phyloP scores from a whole-genome alignment of 2,329 filamentous ascomycete species.

The Arthrobotrys sinensis region DNA sequence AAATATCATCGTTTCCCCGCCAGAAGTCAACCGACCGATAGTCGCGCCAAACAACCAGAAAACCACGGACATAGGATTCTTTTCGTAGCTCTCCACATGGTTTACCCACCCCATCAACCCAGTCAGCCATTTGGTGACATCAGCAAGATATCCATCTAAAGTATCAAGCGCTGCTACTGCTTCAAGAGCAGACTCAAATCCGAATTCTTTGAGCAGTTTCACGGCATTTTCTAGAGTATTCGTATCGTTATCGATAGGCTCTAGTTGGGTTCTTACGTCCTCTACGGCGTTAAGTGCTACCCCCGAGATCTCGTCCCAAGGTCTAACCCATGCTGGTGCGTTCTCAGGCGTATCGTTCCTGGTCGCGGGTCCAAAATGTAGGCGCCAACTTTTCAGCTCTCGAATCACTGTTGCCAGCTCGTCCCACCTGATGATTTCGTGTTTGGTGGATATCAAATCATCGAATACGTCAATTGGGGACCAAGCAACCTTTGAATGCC shows the following conservation, averaged over 20 bases:
- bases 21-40: not conserved
- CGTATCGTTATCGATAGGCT: slow-evolving; percentile 23
- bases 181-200: not conserved
- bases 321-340: not conserved
- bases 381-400: slow-evolving; percentile 12
- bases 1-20: not conserved
- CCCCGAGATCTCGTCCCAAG: slow-evolving; percentile 17
- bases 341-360: not conserved
- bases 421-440: slow-evolving; percentile 15
- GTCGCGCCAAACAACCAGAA: slow-evolving; percentile 36
- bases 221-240: not conserved
- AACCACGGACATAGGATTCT: slow-evolving; percentile 3
- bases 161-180: slow-evolving; percentile 10
- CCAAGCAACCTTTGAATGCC: slow-evolving; percentile 15
- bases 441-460: not conserved
- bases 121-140: slow-evolving; percentile 26
- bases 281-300: slow-evolving; percentile 20
- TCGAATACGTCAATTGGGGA: slow-evolving; percentile 28
- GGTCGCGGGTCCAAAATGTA: not conserved
- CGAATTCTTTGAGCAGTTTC: not conserved
- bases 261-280: slow-evolving; percentile 28
- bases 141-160: slow-evolving; percentile 17
- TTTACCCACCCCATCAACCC: slow-evolving; percentile 9
- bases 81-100: not conserved
- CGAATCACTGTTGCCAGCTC: slow-evolving; percentile 14